These are phyloP conservation scores for Lantana camara DNA, from an alignment of 257 asterid genomes.

Conservation along the genomic window DNA sequence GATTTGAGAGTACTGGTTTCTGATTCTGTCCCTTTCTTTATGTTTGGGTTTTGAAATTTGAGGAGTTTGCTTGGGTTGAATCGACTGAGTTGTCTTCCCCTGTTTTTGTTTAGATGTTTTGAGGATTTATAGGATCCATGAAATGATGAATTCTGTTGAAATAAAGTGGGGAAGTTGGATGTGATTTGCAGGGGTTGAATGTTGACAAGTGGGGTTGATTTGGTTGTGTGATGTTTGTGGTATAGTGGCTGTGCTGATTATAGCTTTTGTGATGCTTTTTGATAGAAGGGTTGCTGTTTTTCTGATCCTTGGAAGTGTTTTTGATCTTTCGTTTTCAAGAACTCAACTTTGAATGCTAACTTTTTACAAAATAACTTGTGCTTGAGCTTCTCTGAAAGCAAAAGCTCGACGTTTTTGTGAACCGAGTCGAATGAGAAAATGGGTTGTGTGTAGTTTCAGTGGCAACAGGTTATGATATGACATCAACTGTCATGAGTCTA, in stretches of 20 bases:
- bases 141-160: not conserved
- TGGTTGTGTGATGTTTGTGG: conserved; percentile 19
- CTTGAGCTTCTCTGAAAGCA: too few species aligned
- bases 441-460: not conserved
- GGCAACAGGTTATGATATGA: not conserved
- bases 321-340: not conserved
- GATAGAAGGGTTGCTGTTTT: too few species aligned
- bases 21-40: conserved; percentile 6
- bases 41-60: conserved; percentile 19
- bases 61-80: conserved; percentile 15
- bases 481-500: not conserved
- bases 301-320: not conserved
- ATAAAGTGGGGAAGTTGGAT: conserved; percentile 26
- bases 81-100: conserved; percentile 17
- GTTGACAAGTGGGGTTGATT: too few species aligned
- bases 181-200: too few species aligned
- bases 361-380: too few species aligned
- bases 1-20: conserved; percentile 36
- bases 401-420: too few species aligned
- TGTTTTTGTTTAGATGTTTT: not conserved
- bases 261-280: not conserved
- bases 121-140: conserved; percentile 12
- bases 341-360: too few species aligned
- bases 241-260: not conserved
- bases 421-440: not conserved